A percentile compares a stretch with the other conserved stretches of the same genome.
phyloP scores from a whole-genome alignment of 495 filamentous ascomycete species.

The Pyrenopolyporus hunteri region DNA sequence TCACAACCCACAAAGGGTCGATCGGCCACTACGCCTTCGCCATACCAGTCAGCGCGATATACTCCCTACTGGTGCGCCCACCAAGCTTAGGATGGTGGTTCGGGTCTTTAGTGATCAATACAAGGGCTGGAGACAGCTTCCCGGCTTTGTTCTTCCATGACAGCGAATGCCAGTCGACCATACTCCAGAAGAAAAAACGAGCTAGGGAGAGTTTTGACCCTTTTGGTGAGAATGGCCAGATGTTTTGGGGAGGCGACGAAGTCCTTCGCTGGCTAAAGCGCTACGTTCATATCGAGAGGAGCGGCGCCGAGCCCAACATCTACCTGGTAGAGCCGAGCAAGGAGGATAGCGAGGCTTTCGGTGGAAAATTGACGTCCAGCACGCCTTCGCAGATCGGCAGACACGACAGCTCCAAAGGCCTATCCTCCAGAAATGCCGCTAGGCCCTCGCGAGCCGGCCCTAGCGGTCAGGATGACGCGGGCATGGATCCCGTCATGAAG shows the following conservation, averaged over 20 bases:
- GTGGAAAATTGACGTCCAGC: slow-evolving; percentile 59
- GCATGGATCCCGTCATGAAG: slow-evolving; percentile 96
- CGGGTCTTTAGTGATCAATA: slow-evolving; percentile 92
- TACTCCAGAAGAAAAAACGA: slow-evolving; percentile 86
- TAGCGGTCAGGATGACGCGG: slow-evolving; percentile 60
- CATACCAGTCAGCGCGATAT: slow-evolving; percentile 86
- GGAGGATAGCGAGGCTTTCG: slow-evolving; percentile 84
- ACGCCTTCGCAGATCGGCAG: slow-evolving; percentile 50
- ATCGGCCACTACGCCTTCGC: slow-evolving; percentile 91
- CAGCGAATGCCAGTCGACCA: slow-evolving; percentile 93
- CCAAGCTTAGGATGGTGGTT: slow-evolving; percentile 98
- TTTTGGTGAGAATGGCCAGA: slow-evolving; percentile 78
- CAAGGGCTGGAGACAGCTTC: slow-evolving; percentile 85
- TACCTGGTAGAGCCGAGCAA: slow-evolving; percentile 87
- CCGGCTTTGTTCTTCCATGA: slow-evolving; percentile 98
- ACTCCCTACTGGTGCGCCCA: slow-evolving; percentile 85
- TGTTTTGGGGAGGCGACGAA: slow-evolving; percentile 99
- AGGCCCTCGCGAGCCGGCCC: slow-evolving; percentile 38
- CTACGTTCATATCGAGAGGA: slow-evolving; percentile 83
- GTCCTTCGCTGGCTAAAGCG: slow-evolving; percentile 86
- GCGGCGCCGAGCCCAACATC: slow-evolving; percentile 80
- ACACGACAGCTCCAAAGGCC: slow-evolving; percentile 45
- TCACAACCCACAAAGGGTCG: slow-evolving; percentile 70
- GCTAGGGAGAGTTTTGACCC: slow-evolving; percentile 87
- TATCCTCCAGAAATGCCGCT: slow-evolving; percentile 41